These are phyloP conservation scores for Yarrowia sp. DNA, from an alignment of 805 yeast genomes.

Conservation along the genomic window DNA sequence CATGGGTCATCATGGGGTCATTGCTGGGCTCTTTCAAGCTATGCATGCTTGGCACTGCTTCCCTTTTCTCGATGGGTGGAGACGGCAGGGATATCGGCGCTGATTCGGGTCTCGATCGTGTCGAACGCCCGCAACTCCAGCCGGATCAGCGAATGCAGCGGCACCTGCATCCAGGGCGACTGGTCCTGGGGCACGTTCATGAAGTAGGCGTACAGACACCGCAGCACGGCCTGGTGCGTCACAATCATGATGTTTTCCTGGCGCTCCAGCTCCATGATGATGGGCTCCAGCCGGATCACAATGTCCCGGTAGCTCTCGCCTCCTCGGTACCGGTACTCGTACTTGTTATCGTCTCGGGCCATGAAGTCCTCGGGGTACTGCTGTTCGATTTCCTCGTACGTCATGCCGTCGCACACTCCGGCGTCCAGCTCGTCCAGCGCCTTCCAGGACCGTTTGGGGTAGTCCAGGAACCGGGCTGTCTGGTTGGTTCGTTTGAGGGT, in stretches of 20 bases:
- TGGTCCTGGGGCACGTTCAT: slow-evolving; percentile 98
- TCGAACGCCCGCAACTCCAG: slow-evolving; percentile 95
- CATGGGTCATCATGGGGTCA: too few relatives aligned
- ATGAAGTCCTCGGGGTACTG: slow-evolving; percentile 92
- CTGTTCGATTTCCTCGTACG: slow-evolving; percentile 88
- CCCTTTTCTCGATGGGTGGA: slow-evolving; percentile 96
- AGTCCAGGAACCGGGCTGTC: slow-evolving; percentile 83
- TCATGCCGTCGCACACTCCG: slow-evolving; percentile 96
- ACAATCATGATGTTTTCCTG: slow-evolving; percentile 95
- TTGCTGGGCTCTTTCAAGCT: neutral
- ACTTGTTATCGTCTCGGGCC: slow-evolving; percentile 95
- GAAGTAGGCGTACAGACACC: slow-evolving; percentile 96
- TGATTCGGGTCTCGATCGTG: slow-evolving; percentile 85
- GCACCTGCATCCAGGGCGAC: slow-evolving; percentile 99
- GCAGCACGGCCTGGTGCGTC: slow-evolving; percentile 95
- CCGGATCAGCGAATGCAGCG: slow-evolving; percentile 91
- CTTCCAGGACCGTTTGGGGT: slow-evolving; percentile 89
- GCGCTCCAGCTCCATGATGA: slow-evolving; percentile 96
- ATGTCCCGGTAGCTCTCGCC: slow-evolving; percentile 98
- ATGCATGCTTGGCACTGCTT: slow-evolving; percentile 29
- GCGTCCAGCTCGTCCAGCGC: slow-evolving; percentile 97
- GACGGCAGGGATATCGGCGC: slow-evolving; percentile 97
- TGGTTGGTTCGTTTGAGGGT: slow-evolving; percentile 91
- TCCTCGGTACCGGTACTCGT: slow-evolving; percentile 93
- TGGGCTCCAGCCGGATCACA: slow-evolving; percentile 92